Base-by-base conservation (phyloP, 164 flowering plant genomes). In the Nymphaea colorata region DNA sequence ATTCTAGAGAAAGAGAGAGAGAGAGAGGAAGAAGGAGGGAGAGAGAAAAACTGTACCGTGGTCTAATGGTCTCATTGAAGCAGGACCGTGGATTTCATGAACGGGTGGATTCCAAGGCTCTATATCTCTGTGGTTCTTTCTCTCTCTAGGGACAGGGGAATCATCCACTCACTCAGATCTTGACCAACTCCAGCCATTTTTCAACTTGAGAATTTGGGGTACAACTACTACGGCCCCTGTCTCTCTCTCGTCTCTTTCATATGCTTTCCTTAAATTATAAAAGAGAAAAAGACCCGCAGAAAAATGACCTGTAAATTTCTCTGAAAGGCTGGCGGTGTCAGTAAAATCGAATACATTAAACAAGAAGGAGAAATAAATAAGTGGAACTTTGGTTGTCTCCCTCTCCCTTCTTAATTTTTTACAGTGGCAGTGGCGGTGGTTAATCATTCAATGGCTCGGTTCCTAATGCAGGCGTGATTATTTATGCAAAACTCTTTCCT, bases 381-480 rank as follows among this genome's bases (percentile, higher is more conserved):
- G 36, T 51, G 57, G 14, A 51, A 51, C 57, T 51, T 51, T 8
- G 57, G 14, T 7, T 25, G 36, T 25, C 36, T 25, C 36, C 36
- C 36, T 25, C 57, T 51, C 14, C 14, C 57, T 0, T 51, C 14
- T 51, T 15, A 64, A 70, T 64, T 42, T 74, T 67, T 69, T 68
- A 75, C 79, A 74, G 82, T 76, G 73, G 87, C 82, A 85, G 84
- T 83, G 88, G 79, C 89, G 91, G 91, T 88, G 90, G 96, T 85
- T 87, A 86, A 86, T 81, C 84, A 86, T 72, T 88, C 90, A 86
- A 87, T 76, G 78, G 93, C 90, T 81, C 97, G 75, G 64, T 82
- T 87, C 81, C 85, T 82, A 44, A 92, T 83, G 87, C 84, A 86
- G 78, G 94, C 96, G 92, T 88, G 93, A 82, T 83, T 85, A 85